These are phyloP conservation scores for Tagetes patula DNA, from an alignment of 129 eudicot species.

Conservation along the genomic window DNA sequence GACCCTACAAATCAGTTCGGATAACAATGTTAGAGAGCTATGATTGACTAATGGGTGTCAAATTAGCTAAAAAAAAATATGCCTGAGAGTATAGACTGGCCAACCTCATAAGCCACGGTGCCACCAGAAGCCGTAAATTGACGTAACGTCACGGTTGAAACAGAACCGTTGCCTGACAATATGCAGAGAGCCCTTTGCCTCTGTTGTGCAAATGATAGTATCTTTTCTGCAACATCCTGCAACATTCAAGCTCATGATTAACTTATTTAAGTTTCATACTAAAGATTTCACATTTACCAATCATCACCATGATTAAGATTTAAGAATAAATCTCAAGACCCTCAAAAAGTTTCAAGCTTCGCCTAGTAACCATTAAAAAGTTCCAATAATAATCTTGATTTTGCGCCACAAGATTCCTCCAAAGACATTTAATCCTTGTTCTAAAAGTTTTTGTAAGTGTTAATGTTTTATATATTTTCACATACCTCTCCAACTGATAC, in stretches of 20 bases:
- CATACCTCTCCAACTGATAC: conserved; percentile 77
- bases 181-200: conserved; percentile 83
- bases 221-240: conserved; percentile 76
- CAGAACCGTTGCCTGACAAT: conserved; percentile 72
- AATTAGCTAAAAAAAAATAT: neutral
- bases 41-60: conserved; percentile 2
- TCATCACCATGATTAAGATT: neutral
- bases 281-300: neutral
- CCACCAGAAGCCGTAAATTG: conserved; percentile 61
- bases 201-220: conserved; percentile 77
- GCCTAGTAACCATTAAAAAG: neutral
- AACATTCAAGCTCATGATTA: conserved; percentile 9
- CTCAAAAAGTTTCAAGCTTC: neutral
- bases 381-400: neutral
- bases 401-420: neutral
- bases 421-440: neutral
- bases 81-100: neutral
- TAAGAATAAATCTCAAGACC: neutral
- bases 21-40: neutral
- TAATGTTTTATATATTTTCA: neutral
- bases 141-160: conserved; percentile 77
- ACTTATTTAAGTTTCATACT: neutral
- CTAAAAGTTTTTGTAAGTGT: neutral
- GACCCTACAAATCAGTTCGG: conserved; percentile 56
- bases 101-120: conserved; percentile 75